These are phyloP conservation scores for Penicillium hordei DNA, from an alignment of 2,329 filamentous ascomycete species.

Conservation along the genomic window DNA sequence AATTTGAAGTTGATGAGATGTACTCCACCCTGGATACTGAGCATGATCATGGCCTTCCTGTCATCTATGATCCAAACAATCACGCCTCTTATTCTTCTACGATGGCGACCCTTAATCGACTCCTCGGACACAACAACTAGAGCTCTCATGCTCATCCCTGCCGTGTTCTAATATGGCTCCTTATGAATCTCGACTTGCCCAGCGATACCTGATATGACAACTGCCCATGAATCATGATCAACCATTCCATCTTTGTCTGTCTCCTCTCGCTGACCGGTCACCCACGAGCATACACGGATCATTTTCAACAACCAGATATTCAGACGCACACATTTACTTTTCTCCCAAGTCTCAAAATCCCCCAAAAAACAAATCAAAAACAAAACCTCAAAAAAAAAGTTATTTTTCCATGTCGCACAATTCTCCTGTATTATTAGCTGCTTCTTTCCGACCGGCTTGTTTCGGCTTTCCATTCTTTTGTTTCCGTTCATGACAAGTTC, in stretches of 20 bases:
- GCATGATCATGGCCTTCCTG: background rate
- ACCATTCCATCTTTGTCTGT: background rate
- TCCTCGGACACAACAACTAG: background rate
- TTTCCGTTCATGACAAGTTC: background rate
- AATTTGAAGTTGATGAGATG: conserved; percentile 44
- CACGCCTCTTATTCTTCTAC: background rate
- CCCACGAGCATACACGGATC: background rate
- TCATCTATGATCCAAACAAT: background rate
- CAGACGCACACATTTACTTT: background rate
- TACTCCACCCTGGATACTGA: conserved; percentile 16
- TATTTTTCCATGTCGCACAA: background rate
- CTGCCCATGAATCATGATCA: too few species aligned
- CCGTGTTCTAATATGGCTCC: background rate
- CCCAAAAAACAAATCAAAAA: background rate
- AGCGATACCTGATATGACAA: background rate
- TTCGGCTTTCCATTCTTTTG: background rate
- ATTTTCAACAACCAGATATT: background rate
- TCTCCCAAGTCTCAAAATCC: background rate
- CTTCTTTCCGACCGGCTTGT: background rate
- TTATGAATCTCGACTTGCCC: background rate
- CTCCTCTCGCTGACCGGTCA: too few species aligned
- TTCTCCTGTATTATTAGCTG: background rate
- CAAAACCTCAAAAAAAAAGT: background rate
- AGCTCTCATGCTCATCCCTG: background rate
- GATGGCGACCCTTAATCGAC: background rate